Conservation (phyloP, 139 green algal genomes). For the Chlamydomonas sp. region DNA sequence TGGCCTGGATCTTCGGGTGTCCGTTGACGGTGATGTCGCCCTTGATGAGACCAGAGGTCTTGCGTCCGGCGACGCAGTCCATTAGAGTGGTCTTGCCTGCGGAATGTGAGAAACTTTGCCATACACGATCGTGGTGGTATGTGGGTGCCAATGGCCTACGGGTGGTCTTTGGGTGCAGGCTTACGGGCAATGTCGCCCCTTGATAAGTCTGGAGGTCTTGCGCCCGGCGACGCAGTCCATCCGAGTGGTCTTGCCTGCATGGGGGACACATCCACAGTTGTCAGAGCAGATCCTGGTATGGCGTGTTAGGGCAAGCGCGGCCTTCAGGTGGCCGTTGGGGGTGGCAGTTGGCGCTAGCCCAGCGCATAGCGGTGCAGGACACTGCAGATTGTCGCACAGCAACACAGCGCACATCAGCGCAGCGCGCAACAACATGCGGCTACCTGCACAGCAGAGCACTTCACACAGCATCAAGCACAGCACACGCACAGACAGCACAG, state of each 20-base stretch:
- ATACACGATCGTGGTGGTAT: too few relatives aligned
- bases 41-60: constrained; percentile 59
- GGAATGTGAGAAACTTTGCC: too few relatives aligned
- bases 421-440: too few relatives aligned
- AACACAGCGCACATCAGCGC: too few relatives aligned
- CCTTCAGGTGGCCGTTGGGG: too few relatives aligned
- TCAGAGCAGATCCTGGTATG: too few relatives aligned
- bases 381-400: too few relatives aligned
- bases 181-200: constrained; percentile 30
- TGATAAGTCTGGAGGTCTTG: constrained; percentile 65
- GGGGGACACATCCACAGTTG: too few relatives aligned
- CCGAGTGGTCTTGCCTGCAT: not conserved
- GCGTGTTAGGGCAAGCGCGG: too few relatives aligned
- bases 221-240: constrained; percentile 61
- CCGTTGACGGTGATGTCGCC: constrained; percentile 41
- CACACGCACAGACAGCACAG: not conserved
- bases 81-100: constrained; percentile 20
- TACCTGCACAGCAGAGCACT: not conserved
- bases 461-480: not conserved
- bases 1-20: constrained; percentile 50
- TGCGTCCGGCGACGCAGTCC: constrained; percentile 66
- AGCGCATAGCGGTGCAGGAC: too few relatives aligned
- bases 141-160: too few relatives aligned
- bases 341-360: too few relatives aligned
- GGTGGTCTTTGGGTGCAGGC: constrained; percentile 48